Evolutionary conservation across 345 rosid genomes (phyloP).

Genomic region (Boechera divaricarpa): DNA sequence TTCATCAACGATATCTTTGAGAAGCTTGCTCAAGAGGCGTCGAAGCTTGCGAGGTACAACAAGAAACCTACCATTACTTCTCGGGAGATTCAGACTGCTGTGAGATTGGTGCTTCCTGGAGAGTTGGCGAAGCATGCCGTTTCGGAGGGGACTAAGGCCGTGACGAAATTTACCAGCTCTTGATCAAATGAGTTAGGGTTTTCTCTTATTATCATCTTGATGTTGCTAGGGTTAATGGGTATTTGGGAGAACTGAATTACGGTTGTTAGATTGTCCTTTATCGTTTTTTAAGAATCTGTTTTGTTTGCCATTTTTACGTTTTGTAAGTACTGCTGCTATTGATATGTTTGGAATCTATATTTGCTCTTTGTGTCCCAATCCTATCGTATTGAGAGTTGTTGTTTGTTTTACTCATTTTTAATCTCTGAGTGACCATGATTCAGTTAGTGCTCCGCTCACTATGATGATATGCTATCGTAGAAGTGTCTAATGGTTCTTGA

Average conservation of each 20-base stretch:
- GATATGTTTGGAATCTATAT: slow-evolving; percentile 10
- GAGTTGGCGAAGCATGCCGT: slow-evolving; percentile 86
- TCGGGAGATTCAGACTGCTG: slow-evolving; percentile 86
- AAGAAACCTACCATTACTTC: slow-evolving; percentile 85
- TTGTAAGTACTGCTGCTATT: slow-evolving; percentile 22
- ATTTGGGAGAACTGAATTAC: background rate
- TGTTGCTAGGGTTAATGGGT: slow-evolving; percentile 5
- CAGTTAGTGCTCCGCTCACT: background rate
- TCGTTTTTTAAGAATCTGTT: background rate
- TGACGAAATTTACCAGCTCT: slow-evolving; percentile 75
- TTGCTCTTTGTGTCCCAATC: too few species aligned
- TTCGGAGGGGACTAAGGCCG: slow-evolving; percentile 86
- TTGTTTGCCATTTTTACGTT: background rate
- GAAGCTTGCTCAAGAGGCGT: slow-evolving; percentile 72
- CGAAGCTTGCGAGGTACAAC: slow-evolving; percentile 82
- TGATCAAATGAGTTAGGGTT: slow-evolving; percentile 29
- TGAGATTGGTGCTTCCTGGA: slow-evolving; percentile 75
- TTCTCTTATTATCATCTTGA: background rate
- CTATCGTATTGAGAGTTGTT: background rate
- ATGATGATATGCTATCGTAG: background rate
- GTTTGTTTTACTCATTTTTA: too few species aligned
- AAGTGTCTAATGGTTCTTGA: background rate
- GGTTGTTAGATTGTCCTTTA: background rate
- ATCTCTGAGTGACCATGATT: background rate
- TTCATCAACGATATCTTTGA: slow-evolving; percentile 79